These are phyloP conservation scores for Aspergillus tamarii DNA, from an alignment of 2,329 filamentous ascomycete species.

Conservation along the genomic window DNA sequence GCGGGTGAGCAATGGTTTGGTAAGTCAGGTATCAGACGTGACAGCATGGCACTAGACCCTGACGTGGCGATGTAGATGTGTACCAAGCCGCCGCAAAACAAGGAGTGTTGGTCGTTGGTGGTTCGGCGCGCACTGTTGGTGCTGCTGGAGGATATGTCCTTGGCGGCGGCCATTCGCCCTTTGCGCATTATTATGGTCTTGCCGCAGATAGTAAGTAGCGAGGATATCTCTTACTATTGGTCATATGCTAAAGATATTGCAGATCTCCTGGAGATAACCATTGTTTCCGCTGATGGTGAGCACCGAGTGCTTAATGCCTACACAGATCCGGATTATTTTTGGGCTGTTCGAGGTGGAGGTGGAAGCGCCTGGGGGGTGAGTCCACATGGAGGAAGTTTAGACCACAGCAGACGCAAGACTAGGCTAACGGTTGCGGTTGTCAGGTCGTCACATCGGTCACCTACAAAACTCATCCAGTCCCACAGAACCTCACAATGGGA, in stretches of 20 bases:
- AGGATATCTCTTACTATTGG: rapidly evolving
- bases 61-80: neutral
- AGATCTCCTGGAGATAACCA: slow-evolving; percentile 4
- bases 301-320: neutral
- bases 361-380: slow-evolving; percentile 7
- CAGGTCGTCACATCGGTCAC: slow-evolving; percentile 9
- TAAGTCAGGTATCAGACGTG: neutral
- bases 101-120: slow-evolving; percentile 6
- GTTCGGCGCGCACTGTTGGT: slow-evolving; percentile 6
- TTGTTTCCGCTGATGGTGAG: slow-evolving; percentile 3
- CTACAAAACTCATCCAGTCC: slow-evolving; percentile 9
- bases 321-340: slow-evolving; percentile 2
- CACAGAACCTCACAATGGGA: neutral
- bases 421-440: neutral
- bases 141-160: slow-evolving; percentile 9
- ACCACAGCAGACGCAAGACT: neutral
- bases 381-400: neutral
- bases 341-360: slow-evolving; percentile 1
- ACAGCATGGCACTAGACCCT: neutral
- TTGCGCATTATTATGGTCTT: slow-evolving; percentile 6
- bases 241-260: rapidly evolving
- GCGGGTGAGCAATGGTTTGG: slow-evolving; percentile 10
- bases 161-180: slow-evolving; percentile 3
- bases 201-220: neutral
- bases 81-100: slow-evolving; percentile 3